These are phyloP conservation scores for Streptanthus diversifolius DNA, from an alignment of 345 rosid species.

Conservation along the genomic window DNA sequence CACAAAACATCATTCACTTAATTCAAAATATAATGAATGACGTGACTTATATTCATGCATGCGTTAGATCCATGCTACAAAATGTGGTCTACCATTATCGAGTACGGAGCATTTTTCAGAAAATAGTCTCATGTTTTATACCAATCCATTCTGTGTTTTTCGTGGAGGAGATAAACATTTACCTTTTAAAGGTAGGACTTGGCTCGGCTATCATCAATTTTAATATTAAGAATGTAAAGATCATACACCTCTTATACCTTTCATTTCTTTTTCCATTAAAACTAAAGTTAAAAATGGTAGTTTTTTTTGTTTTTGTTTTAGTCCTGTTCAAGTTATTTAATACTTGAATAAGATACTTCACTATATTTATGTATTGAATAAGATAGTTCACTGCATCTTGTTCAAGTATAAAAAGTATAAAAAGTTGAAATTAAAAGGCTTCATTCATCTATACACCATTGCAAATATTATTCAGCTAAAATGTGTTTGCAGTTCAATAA, in stretches of 20 bases:
- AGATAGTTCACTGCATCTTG: conserved; percentile 3
- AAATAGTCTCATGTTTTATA: not conserved
- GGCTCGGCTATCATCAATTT: not conserved
- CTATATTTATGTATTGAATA: conserved; percentile 5
- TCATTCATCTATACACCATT: not conserved
- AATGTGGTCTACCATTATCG: not conserved
- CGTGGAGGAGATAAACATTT: not conserved
- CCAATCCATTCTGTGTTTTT: not conserved
- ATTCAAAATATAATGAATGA: not conserved
- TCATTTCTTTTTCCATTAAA: not conserved
- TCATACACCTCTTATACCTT: not conserved
- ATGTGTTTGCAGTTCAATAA: not conserved
- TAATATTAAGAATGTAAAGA: not conserved
- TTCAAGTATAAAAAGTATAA: not conserved
- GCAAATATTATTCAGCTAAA: not conserved
- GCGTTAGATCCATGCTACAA: not conserved
- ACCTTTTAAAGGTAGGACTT: not conserved
- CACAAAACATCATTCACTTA: not conserved
- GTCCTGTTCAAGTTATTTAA: not conserved
- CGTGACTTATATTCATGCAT: not conserved
- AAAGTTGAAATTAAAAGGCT: not conserved
- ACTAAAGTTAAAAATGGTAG: not conserved
- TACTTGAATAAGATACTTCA: conserved; percentile 8
- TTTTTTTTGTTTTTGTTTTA: not conserved
- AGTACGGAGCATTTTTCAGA: not conserved